These are phyloP conservation scores for Boletus subparvulus DNA, from an alignment of 768 basidiomycete species.

Conservation along the genomic window DNA sequence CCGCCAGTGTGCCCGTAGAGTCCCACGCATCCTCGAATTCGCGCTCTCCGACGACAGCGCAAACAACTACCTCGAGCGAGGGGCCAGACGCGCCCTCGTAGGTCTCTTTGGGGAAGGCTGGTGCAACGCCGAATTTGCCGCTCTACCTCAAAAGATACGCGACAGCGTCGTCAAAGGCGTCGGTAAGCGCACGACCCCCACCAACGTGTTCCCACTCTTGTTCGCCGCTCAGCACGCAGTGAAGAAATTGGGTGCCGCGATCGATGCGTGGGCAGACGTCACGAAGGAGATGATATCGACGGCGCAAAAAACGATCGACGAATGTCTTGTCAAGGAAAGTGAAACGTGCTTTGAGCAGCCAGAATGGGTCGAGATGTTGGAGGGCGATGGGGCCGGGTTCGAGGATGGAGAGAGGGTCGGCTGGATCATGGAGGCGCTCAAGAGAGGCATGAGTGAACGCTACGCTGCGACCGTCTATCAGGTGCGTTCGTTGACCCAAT, in stretches of 20 bases:
- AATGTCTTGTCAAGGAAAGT: constrained; percentile 56
- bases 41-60: constrained; percentile 73
- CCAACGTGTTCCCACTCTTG: constrained; percentile 67
- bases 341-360: constrained; percentile 63
- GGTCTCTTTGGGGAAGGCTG: constrained; percentile 87
- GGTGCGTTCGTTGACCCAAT: too few relatives aligned
- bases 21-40: constrained; percentile 83
- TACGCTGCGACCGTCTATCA: constrained; percentile 46
- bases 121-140: constrained; percentile 80
- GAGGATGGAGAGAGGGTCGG: constrained; percentile 80
- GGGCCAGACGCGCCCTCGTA: constrained; percentile 73
- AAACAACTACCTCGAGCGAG: constrained; percentile 67
- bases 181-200: constrained; percentile 63
- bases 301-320: constrained; percentile 62
- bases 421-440: constrained; percentile 64
- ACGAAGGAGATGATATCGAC: constrained; percentile 60
- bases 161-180: constrained; percentile 74
- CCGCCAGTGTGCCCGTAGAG: constrained; percentile 76
- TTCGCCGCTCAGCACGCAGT: constrained; percentile 65
- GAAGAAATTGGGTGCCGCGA: constrained; percentile 43
- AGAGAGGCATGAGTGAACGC: constrained; percentile 60
- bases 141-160: constrained; percentile 61
- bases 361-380: constrained; percentile 77
- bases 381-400: constrained; percentile 69
- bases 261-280: constrained; percentile 49